Conservation (phyloP, 2,329 filamentous ascomycete genomes). For the Neopestalotiopsis clavispora region DNA sequence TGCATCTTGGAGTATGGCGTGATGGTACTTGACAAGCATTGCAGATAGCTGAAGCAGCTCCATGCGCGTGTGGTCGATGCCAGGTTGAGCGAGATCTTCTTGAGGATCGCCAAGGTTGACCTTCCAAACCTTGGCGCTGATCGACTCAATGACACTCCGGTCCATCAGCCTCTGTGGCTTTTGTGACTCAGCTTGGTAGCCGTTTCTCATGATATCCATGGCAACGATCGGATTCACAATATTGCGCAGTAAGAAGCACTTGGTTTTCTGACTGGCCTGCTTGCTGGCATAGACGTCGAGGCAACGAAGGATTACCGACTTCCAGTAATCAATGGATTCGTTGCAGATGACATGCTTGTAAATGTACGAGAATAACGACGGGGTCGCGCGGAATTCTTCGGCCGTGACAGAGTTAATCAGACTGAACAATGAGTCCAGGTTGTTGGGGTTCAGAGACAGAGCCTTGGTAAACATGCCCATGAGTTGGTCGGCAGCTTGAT, state of each 20-base stretch:
- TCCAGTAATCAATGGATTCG: constrained; percentile 85
- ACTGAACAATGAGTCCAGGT: constrained; percentile 83
- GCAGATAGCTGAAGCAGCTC: constrained; percentile 94
- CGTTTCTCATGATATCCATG: constrained; percentile 91
- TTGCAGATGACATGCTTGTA: constrained; percentile 84
- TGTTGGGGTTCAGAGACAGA: constrained; percentile 73
- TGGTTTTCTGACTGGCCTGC: constrained; percentile 82
- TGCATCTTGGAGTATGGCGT: constrained; percentile 83
- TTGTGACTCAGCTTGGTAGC: constrained; percentile 62
- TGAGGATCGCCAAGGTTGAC: constrained; percentile 80
- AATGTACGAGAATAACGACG: constrained; percentile 79
- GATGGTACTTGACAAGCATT: constrained; percentile 93
- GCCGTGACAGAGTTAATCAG: constrained; percentile 84
- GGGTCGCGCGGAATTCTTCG: constrained; percentile 79
- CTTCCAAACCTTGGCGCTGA: constrained; percentile 94
- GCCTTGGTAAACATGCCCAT: constrained; percentile 86
- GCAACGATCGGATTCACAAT: constrained; percentile 95
- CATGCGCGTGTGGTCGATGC: constrained; percentile 94
- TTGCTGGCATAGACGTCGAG: constrained; percentile 86
- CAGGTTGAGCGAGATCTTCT: constrained; percentile 82
- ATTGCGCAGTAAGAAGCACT: constrained; percentile 89
- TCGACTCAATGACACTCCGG: constrained; percentile 82
- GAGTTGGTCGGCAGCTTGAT: constrained; percentile 87
- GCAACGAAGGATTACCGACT: constrained; percentile 79
- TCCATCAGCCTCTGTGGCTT: constrained; percentile 79